Base-by-base conservation (phyloP, 1,139 yeast species). In the Pichia sp. region DNA sequence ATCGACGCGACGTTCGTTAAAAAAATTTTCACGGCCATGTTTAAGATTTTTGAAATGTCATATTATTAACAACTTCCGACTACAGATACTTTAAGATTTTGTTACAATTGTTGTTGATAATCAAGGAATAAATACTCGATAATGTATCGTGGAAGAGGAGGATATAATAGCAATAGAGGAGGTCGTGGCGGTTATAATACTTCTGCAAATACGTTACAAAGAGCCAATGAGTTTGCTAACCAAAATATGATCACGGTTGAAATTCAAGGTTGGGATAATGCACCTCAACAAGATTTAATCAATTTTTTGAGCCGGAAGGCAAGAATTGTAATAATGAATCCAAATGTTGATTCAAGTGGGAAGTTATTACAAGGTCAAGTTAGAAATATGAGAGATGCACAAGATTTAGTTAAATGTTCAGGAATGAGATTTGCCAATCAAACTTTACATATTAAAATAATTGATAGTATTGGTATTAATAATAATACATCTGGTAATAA, bases 341-440 rank as follows among this genome's bases (percentile, higher is more conserved):
- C 69, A 42, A 54, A 55, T 10, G 70, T 71, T 11, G 78, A 76
- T 48, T 60, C 62, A 6, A 51, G 54, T 10, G 64, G 72, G 4
- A 76, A 77, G 0, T 70, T 78, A 0, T 61, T 64, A 28, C 50
- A 49, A 16, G 96, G 86, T 0, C 72, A 69, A 36, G 92, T 85
- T 22, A 69, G 68, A 41, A 65, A 64, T 24, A 67, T 67, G 35
- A 63, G 66, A 33, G 89, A 86, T 20, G 89, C 87, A 1, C 70
- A 74, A 30, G 73, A 71, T 7, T 65, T 87, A 47, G 62, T 69
- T 43, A 75, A 73, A 46, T 82, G 84, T 78, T 71, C 76, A 30
- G 97, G 96, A 6, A 81, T 84, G 41, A 72, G 81, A 51, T 89
- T 87, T 69, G 95, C 96, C 0, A 94, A 95, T 8, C 75, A 78